These are phyloP conservation scores for Hygrophorus russula DNA, from an alignment of 768 basidiomycete species.

Conservation along the genomic window DNA sequence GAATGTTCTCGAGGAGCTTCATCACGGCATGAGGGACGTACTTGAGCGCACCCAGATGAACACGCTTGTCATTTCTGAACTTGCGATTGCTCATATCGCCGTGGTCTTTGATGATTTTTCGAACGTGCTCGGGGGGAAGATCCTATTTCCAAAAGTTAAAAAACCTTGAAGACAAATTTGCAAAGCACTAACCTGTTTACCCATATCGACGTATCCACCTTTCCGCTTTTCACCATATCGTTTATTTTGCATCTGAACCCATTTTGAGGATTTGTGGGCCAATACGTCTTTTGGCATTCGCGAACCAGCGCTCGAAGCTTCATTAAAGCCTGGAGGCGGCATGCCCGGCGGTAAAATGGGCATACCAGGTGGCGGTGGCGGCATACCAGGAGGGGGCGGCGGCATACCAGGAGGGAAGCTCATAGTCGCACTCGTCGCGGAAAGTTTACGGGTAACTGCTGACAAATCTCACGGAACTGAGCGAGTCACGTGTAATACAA, in stretches of 20 bases:
- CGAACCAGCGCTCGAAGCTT: conserved; percentile 6
- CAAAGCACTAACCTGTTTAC: conserved; percentile 58
- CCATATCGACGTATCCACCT: conserved; percentile 85
- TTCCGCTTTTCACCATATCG: conserved; percentile 87
- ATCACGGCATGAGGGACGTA: conserved; percentile 99
- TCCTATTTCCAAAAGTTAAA: conserved; percentile 40
- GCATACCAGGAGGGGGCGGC: conserved; percentile 10
- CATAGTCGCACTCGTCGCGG: not conserved
- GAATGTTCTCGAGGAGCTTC: conserved; percentile 98
- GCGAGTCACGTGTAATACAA: no score
- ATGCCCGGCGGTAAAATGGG: conserved; percentile 40
- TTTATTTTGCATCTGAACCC: conserved; percentile 88
- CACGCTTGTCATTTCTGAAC: conserved; percentile 98
- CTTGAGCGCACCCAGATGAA: conserved; percentile 95
- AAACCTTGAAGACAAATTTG: conserved; percentile 8
- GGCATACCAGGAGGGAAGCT: conserved; percentile 1
- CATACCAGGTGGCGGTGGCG: conserved; percentile 40
- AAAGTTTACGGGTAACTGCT: no score
- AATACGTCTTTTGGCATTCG: conserved; percentile 35
- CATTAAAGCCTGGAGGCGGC: conserved; percentile 28
- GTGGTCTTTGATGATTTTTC: conserved; percentile 99
- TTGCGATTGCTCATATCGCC: conserved; percentile 99
- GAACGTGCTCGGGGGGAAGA: conserved; percentile 92
- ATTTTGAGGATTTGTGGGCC: conserved; percentile 90
- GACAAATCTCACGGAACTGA: no score